Percentiles rank a stretch among this genome's conserved stretches.
phyloP scores from a whole-genome alignment of 2,329 filamentous ascomycete genomes.

The Byssochlamys sp. region DNA sequence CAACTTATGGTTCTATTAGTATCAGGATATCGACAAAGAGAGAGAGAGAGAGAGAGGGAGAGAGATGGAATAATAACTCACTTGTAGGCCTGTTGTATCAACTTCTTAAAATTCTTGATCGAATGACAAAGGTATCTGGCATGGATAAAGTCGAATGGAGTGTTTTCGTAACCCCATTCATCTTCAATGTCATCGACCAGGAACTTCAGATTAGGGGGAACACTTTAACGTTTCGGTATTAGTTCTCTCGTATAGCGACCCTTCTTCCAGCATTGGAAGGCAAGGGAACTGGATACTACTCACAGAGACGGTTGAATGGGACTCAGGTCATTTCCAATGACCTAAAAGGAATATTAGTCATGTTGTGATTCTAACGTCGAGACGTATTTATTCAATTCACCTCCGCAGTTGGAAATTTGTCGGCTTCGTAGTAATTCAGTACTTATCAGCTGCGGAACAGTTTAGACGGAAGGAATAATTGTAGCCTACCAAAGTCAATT shows the following conservation, averaged over 20 bases:
- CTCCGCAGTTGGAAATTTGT: background rate
- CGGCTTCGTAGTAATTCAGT: background rate
- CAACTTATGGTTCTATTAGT: background rate
- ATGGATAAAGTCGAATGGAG: constrained; percentile 50
- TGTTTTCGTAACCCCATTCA: constrained; percentile 44
- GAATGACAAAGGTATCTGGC: constrained; percentile 49
- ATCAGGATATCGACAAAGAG: background rate
- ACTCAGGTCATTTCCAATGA: background rate
- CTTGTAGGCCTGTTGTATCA: constrained; percentile 42
- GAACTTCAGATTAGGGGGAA: constrained; percentile 49
- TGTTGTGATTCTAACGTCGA: background rate
- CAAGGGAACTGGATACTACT: background rate
- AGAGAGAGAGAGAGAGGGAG: background rate
- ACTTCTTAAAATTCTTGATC: constrained; percentile 46
- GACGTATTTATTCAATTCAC: background rate
- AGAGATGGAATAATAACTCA: too few relatives aligned
- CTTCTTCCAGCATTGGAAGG: too few relatives aligned
- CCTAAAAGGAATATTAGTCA: background rate
- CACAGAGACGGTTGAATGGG: background rate
- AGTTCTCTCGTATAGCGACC: too few relatives aligned
- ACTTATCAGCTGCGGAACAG: background rate
- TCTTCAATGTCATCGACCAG: constrained; percentile 51
- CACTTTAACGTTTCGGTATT: background rate
- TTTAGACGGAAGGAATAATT: background rate
- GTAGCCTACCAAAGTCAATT: constrained; percentile 24